phyloP scores from a whole-genome alignment of 345 rosid genomes.

The Salix purpurea region DNA sequence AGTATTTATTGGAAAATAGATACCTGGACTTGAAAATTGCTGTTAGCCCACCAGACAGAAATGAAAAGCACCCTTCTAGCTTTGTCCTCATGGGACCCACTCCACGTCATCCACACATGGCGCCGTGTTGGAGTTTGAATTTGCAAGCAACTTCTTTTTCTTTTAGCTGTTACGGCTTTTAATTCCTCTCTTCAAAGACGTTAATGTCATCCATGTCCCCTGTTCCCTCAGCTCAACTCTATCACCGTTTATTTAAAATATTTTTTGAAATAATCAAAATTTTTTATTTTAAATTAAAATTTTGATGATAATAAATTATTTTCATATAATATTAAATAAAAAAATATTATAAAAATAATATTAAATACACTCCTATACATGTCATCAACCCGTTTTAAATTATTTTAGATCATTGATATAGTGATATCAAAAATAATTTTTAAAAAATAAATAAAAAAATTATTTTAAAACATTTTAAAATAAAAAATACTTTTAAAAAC shows the following conservation, averaged over 20 bases:
- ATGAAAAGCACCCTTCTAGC: background rate
- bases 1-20: background rate
- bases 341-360: too few relatives aligned
- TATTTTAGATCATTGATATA: too few relatives aligned
- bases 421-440: too few relatives aligned
- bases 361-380: too few relatives aligned
- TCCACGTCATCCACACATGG: slow-evolving; percentile 20
- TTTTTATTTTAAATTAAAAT: too few relatives aligned
- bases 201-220: background rate
- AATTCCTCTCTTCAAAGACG: background rate
- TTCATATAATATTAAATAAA: accelerated
- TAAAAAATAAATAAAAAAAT: too few relatives aligned
- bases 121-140: background rate
- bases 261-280: too few relatives aligned
- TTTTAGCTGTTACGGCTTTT: background rate
- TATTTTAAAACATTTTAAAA: too few relatives aligned
- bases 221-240: background rate
- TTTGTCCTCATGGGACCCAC: background rate
- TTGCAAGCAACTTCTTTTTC: background rate
- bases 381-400: too few relatives aligned
- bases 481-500: too few relatives aligned
- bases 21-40: background rate
- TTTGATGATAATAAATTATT: too few relatives aligned
- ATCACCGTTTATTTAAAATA: too few relatives aligned
- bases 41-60: background rate